A percentile compares a stretch with the other conserved stretches of the same genome.
These are phyloP conservation scores for Sporisorium iseilematis-ciliati DNA, from an alignment of 1,284 basidiomycete species.

Conservation along the genomic window DNA sequence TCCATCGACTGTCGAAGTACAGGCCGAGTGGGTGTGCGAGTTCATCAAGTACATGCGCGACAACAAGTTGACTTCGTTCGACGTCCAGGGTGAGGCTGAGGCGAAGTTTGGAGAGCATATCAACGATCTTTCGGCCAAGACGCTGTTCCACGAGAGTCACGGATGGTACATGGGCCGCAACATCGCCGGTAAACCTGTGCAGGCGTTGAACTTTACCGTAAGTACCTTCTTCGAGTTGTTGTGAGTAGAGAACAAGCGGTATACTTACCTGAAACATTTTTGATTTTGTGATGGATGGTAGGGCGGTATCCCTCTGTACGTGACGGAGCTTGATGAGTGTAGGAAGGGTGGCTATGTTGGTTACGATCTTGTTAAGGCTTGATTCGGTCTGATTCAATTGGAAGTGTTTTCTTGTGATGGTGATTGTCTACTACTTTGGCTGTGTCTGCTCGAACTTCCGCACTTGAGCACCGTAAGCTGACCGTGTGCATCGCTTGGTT, in stretches of 20 bases:
- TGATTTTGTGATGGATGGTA: not conserved
- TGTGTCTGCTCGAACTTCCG: no score
- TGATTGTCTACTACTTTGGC: no score
- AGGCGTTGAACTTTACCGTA: conserved; percentile 50
- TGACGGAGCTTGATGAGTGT: conserved; percentile 48
- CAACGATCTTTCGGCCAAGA: conserved; percentile 52
- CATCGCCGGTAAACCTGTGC: conserved; percentile 47
- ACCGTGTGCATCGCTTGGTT: no score
- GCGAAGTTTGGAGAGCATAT: conserved; percentile 50
- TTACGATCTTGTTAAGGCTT: conserved; percentile 40
- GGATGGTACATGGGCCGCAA: conserved; percentile 60
- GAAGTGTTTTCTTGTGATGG: no score
- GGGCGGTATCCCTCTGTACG: conserved; percentile 52
- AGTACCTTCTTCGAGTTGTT: not conserved
- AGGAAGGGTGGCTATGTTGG: conserved; percentile 37
- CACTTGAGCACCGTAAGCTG: no score
- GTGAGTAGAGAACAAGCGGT: not conserved
- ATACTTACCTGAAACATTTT: not conserved
- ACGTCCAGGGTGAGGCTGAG: conserved; percentile 45
- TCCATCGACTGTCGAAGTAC: conserved; percentile 51
- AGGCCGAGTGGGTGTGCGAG: conserved; percentile 51
- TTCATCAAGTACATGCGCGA: conserved; percentile 50
- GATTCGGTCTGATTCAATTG: not conserved
- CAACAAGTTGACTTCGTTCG: conserved; percentile 47
- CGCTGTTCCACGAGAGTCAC: conserved; percentile 53